A percentile compares a stretch with the other conserved stretches of the same genome.
phyloP scores from a whole-genome alignment of 225 moss, liverwort and hornwort species.

The Polytrichum formosum region DNA sequence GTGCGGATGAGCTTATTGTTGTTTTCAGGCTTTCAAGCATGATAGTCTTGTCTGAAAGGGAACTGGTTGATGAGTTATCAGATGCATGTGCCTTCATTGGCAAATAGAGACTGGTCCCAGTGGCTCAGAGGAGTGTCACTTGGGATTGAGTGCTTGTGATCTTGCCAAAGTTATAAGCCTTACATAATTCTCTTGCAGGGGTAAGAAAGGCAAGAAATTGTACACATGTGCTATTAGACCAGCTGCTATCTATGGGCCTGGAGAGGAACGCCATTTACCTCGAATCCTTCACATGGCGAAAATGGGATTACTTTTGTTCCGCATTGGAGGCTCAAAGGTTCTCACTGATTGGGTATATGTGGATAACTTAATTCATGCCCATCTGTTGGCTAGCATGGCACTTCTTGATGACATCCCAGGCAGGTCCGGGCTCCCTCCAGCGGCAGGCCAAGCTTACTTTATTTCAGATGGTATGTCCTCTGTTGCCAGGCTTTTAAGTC shows the following conservation, averaged over 20 bases:
- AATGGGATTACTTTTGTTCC: conserved; percentile 58
- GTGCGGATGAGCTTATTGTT: too few relatives aligned
- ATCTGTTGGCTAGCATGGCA: conserved; percentile 87
- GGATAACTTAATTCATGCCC: conserved; percentile 85
- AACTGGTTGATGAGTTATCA: too few relatives aligned
- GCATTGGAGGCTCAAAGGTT: conserved; percentile 58
- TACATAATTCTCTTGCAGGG: conserved; percentile 23
- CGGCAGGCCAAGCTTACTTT: conserved; percentile 88
- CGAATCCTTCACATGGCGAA: conserved; percentile 63
- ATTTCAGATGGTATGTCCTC: conserved; percentile 81
- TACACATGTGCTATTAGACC: conserved; percentile 83
- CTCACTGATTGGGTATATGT: conserved; percentile 87
- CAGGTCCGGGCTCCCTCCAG: conserved; percentile 48
- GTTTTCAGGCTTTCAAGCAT: too few relatives aligned
- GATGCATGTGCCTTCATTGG: too few relatives aligned
- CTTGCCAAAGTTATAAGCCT: too few relatives aligned
- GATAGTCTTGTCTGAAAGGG: too few relatives aligned
- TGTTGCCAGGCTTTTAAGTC: background rate
- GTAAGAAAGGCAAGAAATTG: conserved; percentile 44
- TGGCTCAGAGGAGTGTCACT: too few relatives aligned
- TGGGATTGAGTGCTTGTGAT: too few relatives aligned
- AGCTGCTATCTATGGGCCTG: conserved; percentile 82
- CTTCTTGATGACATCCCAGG: conserved; percentile 71
- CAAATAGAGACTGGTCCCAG: too few relatives aligned
- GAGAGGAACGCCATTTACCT: conserved; percentile 74